phyloP scores from a whole-genome alignment of 257 asterid genomes.

The Solanum paucissectum region DNA sequence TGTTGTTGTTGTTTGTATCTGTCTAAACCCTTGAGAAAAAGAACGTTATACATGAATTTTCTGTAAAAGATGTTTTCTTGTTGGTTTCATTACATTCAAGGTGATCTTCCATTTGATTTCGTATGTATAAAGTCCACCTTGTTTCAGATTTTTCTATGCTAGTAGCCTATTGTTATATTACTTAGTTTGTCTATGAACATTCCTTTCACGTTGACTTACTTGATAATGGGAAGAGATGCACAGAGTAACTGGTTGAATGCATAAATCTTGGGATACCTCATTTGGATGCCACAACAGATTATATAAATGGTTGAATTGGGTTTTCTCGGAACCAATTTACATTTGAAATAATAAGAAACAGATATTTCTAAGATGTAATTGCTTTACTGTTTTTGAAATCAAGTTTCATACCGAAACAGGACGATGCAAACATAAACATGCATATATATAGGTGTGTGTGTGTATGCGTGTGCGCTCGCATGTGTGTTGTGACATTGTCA shows the following conservation, averaged over 20 bases:
- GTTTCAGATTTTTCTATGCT: background rate
- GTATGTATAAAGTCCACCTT: background rate
- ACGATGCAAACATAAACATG: background rate
- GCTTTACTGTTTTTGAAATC: background rate
- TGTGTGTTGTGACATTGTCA: background rate
- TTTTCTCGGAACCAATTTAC: background rate
- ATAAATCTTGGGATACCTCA: background rate
- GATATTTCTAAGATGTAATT: background rate
- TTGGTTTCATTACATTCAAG: background rate
- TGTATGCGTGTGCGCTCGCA: background rate
- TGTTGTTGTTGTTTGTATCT: background rate
- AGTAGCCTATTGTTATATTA: background rate
- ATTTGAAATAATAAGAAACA: background rate
- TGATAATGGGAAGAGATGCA: background rate
- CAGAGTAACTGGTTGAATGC: background rate
- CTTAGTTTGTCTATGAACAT: background rate
- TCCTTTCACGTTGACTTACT: background rate
- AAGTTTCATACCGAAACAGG: background rate
- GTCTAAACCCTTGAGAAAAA: background rate
- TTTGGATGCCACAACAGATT: background rate
- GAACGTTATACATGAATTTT: background rate
- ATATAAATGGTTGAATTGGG: background rate
- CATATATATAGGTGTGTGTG: background rate
- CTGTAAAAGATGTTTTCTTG: background rate
- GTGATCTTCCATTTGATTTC: background rate